phyloP scores from a whole-genome alignment of 2,329 filamentous ascomycete species.

The Daldinia eschscholtzii region DNA sequence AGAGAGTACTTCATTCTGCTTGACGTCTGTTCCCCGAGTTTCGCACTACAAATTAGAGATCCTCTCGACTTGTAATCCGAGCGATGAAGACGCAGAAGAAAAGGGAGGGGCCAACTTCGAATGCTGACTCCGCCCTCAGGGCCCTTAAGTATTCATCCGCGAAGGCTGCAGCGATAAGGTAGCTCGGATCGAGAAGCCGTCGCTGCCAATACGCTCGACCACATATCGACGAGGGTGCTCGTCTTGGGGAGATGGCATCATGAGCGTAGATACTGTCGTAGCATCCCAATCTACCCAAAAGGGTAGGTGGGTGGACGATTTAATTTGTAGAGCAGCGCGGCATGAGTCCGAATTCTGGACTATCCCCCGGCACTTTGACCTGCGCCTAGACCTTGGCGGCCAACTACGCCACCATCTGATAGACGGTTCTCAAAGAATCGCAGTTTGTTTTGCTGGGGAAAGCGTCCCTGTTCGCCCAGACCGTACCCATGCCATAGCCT shows the following conservation, averaged over 20 bases:
- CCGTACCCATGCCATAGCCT: slow-evolving; percentile 10
- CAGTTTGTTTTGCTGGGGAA: slow-evolving; percentile 4
- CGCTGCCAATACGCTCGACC: slow-evolving; percentile 22
- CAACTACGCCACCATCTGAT: slow-evolving; percentile 33
- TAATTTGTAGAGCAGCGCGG: slow-evolving; percentile 45
- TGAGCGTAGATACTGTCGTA: slow-evolving; percentile 48
- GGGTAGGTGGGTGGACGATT: slow-evolving; percentile 45
- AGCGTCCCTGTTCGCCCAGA: slow-evolving; percentile 31
- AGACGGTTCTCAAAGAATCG: slow-evolving; percentile 24
- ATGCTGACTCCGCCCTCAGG: slow-evolving; percentile 6
- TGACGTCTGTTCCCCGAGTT: slow-evolving; percentile 20
- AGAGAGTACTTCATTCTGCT: slow-evolving; percentile 49
- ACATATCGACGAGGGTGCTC: slow-evolving; percentile 35
- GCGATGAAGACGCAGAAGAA: slow-evolving; percentile 16
- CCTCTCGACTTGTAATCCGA: slow-evolving; percentile 20
- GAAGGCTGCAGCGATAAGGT: slow-evolving; percentile 22
- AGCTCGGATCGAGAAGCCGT: slow-evolving; percentile 37
- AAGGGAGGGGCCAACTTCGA: slow-evolving; percentile 1
- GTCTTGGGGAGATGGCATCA: slow-evolving; percentile 42
- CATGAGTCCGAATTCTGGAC: slow-evolving; percentile 36
- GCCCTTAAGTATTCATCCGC: slow-evolving; percentile 36
- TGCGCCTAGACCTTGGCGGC: slow-evolving; percentile 42
- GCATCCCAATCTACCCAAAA: slow-evolving; percentile 47
- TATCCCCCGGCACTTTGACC: slow-evolving; percentile 36
- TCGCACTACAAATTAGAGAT: slow-evolving; percentile 25